Evolutionary conservation across 139 green algal species (phyloP).

Genomic region (Tetradesmus lagerheimii): DNA sequence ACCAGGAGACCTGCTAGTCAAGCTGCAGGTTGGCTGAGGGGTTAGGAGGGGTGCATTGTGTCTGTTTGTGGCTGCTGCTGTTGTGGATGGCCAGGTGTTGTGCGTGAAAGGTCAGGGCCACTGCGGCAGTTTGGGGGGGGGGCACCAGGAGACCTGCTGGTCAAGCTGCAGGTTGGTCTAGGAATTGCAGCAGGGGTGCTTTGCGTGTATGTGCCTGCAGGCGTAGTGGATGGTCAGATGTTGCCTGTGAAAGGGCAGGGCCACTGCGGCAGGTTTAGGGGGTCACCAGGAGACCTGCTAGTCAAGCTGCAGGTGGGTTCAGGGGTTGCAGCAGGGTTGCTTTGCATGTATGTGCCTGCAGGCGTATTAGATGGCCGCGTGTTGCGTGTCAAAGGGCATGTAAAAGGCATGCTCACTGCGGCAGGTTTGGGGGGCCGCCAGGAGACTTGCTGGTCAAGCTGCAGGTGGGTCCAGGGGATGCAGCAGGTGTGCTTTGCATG

Average conservation of each 20-base stretch:
- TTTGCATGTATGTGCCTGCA: neutral
- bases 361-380: slow-evolving; percentile 48
- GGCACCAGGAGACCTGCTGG: slow-evolving; percentile 53
- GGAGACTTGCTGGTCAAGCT: slow-evolving; percentile 56
- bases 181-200: too few species aligned
- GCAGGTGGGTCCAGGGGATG: neutral
- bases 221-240: too few species aligned
- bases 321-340: too few species aligned
- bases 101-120: slow-evolving; percentile 47
- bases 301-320: neutral
- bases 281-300: too few species aligned
- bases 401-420: too few species aligned
- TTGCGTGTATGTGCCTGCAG: too few species aligned
- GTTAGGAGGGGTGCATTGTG: too few species aligned
- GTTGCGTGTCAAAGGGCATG: slow-evolving; percentile 52
- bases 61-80: too few species aligned
- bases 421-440: slow-evolving; percentile 31
- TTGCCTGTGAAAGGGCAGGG: too few species aligned
- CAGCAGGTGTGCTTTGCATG: neutral
- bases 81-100: too few species aligned
- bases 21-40: neutral
- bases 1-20: too few species aligned
- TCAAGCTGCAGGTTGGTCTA: slow-evolving; percentile 52
- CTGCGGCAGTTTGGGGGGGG: slow-evolving; percentile 32
- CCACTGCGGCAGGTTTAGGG: too few species aligned